A percentile compares a stretch with the other conserved stretches of the same genome.
Evolutionary conservation across 2,329 filamentous ascomycete species (phyloP).

Genomic region (Arthrobotrys iridis): DNA sequence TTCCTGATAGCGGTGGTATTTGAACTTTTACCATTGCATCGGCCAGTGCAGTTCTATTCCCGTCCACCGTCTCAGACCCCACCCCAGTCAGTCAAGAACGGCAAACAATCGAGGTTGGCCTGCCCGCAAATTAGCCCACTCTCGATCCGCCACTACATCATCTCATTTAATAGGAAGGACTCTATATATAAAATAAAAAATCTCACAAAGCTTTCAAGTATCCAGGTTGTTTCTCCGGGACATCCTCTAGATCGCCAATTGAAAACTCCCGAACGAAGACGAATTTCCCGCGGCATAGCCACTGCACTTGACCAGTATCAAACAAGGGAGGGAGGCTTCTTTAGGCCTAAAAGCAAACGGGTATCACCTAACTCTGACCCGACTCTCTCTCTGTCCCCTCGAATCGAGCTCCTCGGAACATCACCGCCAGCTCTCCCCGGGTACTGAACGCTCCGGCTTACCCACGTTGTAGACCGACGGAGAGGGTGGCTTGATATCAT

Average conservation of each 20-base stretch:
- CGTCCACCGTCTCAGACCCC: conserved; percentile 7
- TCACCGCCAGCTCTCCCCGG: conserved; percentile 46
- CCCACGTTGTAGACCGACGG: conserved; percentile 43
- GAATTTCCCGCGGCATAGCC: conserved; percentile 9
- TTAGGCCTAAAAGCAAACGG: conserved; percentile 2
- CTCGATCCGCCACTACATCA: conserved; percentile 45
- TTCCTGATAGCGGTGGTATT: conserved; percentile 23
- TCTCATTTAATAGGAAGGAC: neutral
- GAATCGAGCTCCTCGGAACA: conserved; percentile 37
- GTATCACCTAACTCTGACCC: conserved; percentile 21
- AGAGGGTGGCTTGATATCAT: conserved; percentile 32
- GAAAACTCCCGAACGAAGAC: conserved; percentile 24
- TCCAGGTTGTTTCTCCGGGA: neutral
- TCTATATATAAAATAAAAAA: neutral
- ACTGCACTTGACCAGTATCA: conserved; percentile 13
- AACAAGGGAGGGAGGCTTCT: conserved; percentile 5
- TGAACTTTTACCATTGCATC: conserved; percentile 23
- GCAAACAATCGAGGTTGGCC: conserved; percentile 44
- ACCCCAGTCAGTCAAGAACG: conserved; percentile 11
- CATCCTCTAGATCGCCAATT: conserved; percentile 10
- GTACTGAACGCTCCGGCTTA: conserved; percentile 36
- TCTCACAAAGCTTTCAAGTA: neutral
- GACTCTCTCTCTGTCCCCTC: neutral
- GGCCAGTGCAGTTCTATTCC: conserved; percentile 15
- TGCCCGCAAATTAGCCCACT: conserved; percentile 24